A percentile compares a stretch with the other conserved stretches of the same genome.
These are phyloP conservation scores for Exophiala aquamarina DNA, from an alignment of 2,329 filamentous ascomycete species.

Conservation along the genomic window DNA sequence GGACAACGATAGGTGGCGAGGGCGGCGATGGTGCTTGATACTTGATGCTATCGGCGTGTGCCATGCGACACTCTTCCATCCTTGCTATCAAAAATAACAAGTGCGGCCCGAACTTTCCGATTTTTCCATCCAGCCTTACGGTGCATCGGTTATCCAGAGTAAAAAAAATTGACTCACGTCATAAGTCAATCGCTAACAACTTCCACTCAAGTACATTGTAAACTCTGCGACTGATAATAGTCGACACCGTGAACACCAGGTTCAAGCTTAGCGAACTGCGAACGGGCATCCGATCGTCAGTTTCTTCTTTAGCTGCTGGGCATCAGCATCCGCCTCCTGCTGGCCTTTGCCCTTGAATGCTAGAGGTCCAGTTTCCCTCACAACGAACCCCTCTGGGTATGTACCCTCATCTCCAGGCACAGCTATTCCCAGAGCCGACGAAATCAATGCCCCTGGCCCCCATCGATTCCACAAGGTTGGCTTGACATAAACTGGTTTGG, in stretches of 20 bases:
- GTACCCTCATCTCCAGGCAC: slow-evolving; percentile 49
- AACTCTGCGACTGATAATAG: too few relatives aligned
- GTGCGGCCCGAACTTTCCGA: slow-evolving; percentile 1
- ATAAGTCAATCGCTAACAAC: too few relatives aligned
- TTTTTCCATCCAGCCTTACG: neutral
- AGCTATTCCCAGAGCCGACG: slow-evolving; percentile 45
- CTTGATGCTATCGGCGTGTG: neutral
- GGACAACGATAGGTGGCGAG: too few relatives aligned
- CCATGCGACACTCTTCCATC: neutral
- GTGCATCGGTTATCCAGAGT: too few relatives aligned
- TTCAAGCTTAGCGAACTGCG: slow-evolving; percentile 15
- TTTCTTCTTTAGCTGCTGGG: slow-evolving; percentile 37
- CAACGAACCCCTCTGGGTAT: slow-evolving; percentile 48
- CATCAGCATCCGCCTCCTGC: slow-evolving; percentile 47
- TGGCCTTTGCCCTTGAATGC: slow-evolving; percentile 53
- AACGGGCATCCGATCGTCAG: slow-evolving; percentile 53
- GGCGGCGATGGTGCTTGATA: too few relatives aligned
- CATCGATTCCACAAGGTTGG: slow-evolving; percentile 62
- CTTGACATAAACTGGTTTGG: slow-evolving; percentile 65
- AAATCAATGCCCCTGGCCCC: slow-evolving; percentile 57
- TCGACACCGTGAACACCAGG: neutral
- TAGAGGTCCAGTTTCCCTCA: slow-evolving; percentile 62
- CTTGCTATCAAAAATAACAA: neutral
- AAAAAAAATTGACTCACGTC: too few relatives aligned
- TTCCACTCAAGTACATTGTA: too few relatives aligned